Conservation (phyloP, 352 stramenopile species). For the Pythium oligandrum region DNA sequence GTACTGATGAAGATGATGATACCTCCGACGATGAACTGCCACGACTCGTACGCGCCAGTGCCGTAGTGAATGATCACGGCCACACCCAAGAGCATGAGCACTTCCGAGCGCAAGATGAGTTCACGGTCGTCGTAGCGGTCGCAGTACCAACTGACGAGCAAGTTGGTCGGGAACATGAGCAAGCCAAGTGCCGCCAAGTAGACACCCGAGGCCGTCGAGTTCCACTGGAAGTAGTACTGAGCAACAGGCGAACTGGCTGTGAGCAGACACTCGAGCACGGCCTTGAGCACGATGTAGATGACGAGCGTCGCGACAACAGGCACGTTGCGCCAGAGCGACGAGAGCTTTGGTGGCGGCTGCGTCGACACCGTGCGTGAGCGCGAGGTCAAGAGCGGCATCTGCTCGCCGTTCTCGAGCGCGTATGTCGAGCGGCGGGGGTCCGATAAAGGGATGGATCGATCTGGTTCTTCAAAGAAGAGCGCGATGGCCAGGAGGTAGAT, state of each 20-base stretch:
- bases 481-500: conserved; percentile 55
- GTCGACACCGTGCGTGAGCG: conserved; percentile 4
- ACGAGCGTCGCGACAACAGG: conserved; percentile 71
- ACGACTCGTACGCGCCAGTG: conserved; percentile 80
- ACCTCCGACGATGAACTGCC: conserved; percentile 84
- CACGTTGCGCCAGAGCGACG: conserved; percentile 67
- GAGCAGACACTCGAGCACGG: conserved; percentile 87
- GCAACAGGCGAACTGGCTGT: conserved; percentile 80
- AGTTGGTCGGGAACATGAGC: conserved; percentile 92
- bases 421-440: conserved; percentile 36
- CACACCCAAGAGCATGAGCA: conserved; percentile 88
- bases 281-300: conserved; percentile 92
- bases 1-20: conserved; percentile 91
- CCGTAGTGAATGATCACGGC: conserved; percentile 84
- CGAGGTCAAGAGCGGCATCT: conserved; percentile 23
- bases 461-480: conserved; percentile 61
- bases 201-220: conserved; percentile 72
- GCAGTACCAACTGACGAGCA: conserved; percentile 86
- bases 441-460: conserved; percentile 42
- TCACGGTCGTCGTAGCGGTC: conserved; percentile 90
- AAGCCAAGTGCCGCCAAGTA: conserved; percentile 87
- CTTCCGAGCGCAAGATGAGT: conserved; percentile 84
- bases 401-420: conserved; percentile 27
- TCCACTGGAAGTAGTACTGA: conserved; percentile 90
- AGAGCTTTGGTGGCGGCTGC: conserved; percentile 25